Base-by-base conservation (phyloP, 2,329 filamentous ascomycete species). In the Beauveria varroae region DNA sequence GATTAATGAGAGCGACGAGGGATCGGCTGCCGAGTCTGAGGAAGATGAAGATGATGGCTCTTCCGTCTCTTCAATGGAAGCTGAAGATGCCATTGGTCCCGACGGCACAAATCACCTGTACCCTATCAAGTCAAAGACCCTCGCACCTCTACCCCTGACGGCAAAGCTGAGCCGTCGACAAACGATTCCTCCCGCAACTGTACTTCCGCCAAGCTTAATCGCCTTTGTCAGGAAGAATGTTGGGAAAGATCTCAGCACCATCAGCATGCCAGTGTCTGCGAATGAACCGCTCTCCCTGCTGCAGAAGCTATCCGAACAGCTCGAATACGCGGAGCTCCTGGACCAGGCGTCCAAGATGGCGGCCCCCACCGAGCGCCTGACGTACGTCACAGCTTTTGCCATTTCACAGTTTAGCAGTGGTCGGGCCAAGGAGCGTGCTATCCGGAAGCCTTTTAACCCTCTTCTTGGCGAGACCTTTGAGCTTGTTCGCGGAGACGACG, bases 221-320 rank as follows among this genome's bases (percentile, higher is more conserved):
- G 90, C 91, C 0, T 96, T 98, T 72, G 81, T 98, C 37, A 87
- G 95, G 67, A 99, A 98, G 75, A 99, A 99, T 68, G 95, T 98
- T 10, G 95, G 95, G 70, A 99, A 99, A 74, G 95, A 99, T 74
- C 79, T 99, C 54, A 96, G 91, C 63, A 96, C 92, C 3, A 96
- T 99, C 66, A 93, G 91, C 53, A 98, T 98, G 93, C 95, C 95
- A 0, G 95, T 97, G 1, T 96, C 93, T 5, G 88, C 93, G 26
- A 99, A 99, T 73, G 95, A 99, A 72, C 95, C 95, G 0, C 85
- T 87, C 1, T 97, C 93, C 0, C 77, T 96, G 12, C 80, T 98
- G 5, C 95, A 99, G 73, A 88, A 93, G 63, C 83, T 93, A 4
- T 89, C 93, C 0, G 95, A 99, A 74, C 89, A 93, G 69, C 75